A percentile compares a stretch with the other conserved stretches of the same genome.
Conservation (phyloP, 768 basidiomycete species). For the Kwoniella sp. region DNA sequence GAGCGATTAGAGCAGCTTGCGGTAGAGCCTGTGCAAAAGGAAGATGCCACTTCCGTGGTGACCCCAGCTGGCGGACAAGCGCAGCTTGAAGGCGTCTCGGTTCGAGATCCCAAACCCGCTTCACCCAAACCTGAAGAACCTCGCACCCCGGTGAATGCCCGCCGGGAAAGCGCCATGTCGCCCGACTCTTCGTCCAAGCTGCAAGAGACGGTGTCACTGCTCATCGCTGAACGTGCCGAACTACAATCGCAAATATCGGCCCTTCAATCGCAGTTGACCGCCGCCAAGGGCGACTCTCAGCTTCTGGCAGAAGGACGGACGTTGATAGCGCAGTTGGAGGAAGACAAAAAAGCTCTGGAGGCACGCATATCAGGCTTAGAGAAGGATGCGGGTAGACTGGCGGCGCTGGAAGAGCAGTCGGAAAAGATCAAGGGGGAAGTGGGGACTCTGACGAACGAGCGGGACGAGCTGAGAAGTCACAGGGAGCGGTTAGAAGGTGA, state of each 20-base stretch:
- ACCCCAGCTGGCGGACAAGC: not conserved
- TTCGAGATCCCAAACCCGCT: not conserved
- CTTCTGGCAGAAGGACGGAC: slow-evolving; percentile 38
- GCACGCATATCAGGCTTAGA: slow-evolving; percentile 13
- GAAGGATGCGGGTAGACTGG: slow-evolving; percentile 6
- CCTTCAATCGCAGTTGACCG: slow-evolving; percentile 23
- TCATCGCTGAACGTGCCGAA: slow-evolving; percentile 43
- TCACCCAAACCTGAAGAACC: slow-evolving; percentile 6
- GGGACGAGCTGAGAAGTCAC: slow-evolving; percentile 18
- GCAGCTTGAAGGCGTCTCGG: not conserved
- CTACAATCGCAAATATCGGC: slow-evolving; percentile 38
- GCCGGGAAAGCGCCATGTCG: slow-evolving; percentile 5
- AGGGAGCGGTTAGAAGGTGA: slow-evolving; percentile 19
- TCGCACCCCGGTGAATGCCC: not conserved
- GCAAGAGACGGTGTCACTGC: slow-evolving; percentile 43
- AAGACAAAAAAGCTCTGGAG: slow-evolving; percentile 33
- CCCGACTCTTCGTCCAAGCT: slow-evolving; percentile 28
- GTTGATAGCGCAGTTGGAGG: slow-evolving; percentile 41
- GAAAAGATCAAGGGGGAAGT: slow-evolving; percentile 14
- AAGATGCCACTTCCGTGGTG: not conserved
- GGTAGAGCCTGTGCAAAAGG: slow-evolving; percentile 6
- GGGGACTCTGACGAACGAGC: slow-evolving; percentile 15
- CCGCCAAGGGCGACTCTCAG: slow-evolving; percentile 34
- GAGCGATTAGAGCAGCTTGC: slow-evolving; percentile 7
- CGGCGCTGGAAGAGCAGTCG: slow-evolving; percentile 13